Evolutionary conservation across 2,329 filamentous ascomycete genomes (phyloP), one percentile per base, ranked within the genome.

Genomic region (Epichloe bromicola): DNA sequence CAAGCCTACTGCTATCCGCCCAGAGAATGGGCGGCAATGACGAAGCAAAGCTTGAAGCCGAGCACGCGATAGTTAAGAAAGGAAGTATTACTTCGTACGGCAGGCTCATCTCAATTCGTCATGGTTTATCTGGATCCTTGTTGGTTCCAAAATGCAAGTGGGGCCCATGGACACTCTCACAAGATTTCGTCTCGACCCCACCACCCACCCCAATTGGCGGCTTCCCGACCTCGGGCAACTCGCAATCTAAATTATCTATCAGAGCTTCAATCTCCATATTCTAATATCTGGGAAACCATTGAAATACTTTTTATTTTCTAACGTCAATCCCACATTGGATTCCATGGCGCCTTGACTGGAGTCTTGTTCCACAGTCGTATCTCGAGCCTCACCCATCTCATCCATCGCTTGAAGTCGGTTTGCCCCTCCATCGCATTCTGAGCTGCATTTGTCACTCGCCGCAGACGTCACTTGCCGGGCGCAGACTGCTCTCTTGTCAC

Each of bases 1-100:
- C 44, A 19, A 30, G 26, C 19, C 26, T 8, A 30, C 11, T 44
- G 42, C 7, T 59, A 59, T n/a, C 41, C 50, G 20, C 5, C 20
- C 12, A 14, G 17, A 11, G 14, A 15, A 26, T n/a, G 19, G 19
- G 15, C 20, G 39, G 37, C 36, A 20, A 43, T 19, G 41, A 43
- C 36, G 36, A n/a, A 26, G 17, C 11, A 15, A 15, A 26, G 19
- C 41, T 43, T 11, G 20, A 15, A 15, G 19, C 26, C 26, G 7
- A 26, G 26, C 26, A 8, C 26, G 26, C 26, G 7, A 26, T 26
- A 8, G 7, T 7, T 26, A 2, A 8, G 23, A 8, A 41, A 20
- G 19, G 5, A 11, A 5, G 20, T 23, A n/a, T n/a, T n/a, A n/a
- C n/a, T n/a, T n/a, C n/a, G n/a, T n/a, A 23, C 20, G 4, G 20